A percentile compares a stretch with the other conserved stretches of the same genome.
Evolutionary conservation across 345 rosid species (phyloP).

Genomic region (Brassica napus): DNA sequence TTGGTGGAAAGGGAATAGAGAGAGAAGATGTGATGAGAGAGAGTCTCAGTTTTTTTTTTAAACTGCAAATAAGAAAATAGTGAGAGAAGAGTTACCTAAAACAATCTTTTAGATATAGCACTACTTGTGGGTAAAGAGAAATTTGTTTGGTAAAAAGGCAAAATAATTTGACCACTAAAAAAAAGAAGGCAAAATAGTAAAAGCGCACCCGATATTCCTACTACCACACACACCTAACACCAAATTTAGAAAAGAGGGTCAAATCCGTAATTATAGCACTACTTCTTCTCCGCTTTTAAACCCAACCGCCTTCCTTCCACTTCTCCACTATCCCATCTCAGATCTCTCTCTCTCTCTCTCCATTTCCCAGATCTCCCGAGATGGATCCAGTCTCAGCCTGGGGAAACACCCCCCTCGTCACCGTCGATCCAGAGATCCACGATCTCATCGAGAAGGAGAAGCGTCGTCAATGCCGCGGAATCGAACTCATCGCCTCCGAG

Average conservation of each 20-base stretch:
- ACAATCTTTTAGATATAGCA: too few relatives aligned
- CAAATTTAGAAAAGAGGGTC: constrained; percentile 40
- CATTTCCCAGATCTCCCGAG: too few relatives aligned
- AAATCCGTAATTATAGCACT: constrained; percentile 24
- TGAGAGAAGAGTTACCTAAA: too few relatives aligned
- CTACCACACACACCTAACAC: constrained; percentile 41
- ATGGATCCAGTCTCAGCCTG: constrained; percentile 88
- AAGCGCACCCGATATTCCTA: neutral
- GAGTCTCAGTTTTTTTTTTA: too few relatives aligned
- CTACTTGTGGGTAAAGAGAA: too few relatives aligned
- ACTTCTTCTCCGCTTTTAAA: constrained; percentile 27
- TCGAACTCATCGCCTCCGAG: constrained; percentile 95
- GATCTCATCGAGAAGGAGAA: constrained; percentile 98
- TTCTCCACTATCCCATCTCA: constrained; percentile 25
- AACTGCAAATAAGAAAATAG: too few relatives aligned
- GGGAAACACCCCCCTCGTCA: constrained; percentile 71
- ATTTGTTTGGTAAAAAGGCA: neutral
- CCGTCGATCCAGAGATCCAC: constrained; percentile 86
- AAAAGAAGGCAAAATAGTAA: constrained; percentile 25
- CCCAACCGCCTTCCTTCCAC: constrained; percentile 29
- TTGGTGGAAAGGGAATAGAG: too few relatives aligned
- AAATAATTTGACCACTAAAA: neutral
- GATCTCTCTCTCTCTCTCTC: constrained; percentile 16
- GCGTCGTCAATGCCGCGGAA: constrained; percentile 90
- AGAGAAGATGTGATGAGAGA: too few relatives aligned